Conservation (phyloP, 257 asterid genomes). For the Leptodermis oblonga region DNA sequence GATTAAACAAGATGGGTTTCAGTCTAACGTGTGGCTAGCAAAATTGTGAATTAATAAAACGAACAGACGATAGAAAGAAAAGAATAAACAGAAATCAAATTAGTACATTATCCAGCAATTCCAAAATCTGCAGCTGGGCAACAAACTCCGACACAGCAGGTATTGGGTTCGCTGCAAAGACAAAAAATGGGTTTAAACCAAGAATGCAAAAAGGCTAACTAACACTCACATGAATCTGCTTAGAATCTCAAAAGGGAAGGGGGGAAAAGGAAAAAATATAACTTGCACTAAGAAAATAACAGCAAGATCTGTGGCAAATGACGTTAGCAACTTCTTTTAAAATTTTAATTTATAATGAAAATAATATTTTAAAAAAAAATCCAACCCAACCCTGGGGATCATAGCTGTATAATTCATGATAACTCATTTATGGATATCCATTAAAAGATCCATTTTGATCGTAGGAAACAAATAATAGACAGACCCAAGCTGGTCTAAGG, state of each 20-base stretch:
- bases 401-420: no score
- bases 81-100: background rate
- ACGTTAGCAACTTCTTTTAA: background rate
- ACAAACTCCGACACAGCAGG: conserved; percentile 71
- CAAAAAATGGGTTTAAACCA: background rate
- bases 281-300: background rate
- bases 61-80: background rate
- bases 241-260: background rate
- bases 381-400: no score
- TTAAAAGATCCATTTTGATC: no score
- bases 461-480: no score
- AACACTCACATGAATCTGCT: background rate
- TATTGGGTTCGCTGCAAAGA: conserved; percentile 66
- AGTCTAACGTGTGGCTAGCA: background rate
- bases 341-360: no score
- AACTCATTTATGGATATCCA: no score
- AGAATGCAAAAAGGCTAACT: background rate
- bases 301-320: background rate
- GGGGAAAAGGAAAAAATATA: no score
- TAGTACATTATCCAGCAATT: conserved; percentile 85
- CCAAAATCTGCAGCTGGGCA: conserved; percentile 87
- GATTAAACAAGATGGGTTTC: background rate
- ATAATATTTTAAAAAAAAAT: no score
- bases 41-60: background rate
- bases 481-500: background rate